Evolutionary conservation across 1,139 yeast species (phyloP), one percentile per base, ranked within the genome.

Genomic region (Nakaseomyces glabratus): DNA sequence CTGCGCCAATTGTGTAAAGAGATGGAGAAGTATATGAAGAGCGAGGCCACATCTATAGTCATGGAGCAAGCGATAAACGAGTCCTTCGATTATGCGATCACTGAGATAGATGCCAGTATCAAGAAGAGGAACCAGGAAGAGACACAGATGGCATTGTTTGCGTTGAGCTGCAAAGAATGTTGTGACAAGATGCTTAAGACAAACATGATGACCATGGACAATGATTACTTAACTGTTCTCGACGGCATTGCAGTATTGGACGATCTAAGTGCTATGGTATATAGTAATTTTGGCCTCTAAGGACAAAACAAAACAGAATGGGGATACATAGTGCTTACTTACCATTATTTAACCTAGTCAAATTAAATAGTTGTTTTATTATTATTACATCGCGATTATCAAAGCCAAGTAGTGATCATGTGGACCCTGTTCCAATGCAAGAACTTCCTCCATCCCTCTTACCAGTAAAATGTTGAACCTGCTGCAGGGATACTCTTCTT

Each of bases 241-340:
- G 74, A 74, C 51, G 65, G 67, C 36, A 63, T 74, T 21, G 76
- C 74, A 17, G 86, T 76, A 42, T 68, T 88, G 42, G 93, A 84
- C 47, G 95, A 86, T 41, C 71, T 88, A 49, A 78, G 94, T 60
- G 96, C 96, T 4, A 71, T 86, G 48, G 90, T 88, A 7, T 88
- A 88, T 57, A 80, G 95, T 21, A 85, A 85, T 54, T 84, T 82
- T 58, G 82, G 76, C 4, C 10, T 17, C 11, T 26, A 12, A 25
- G 16, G n/a, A n/a, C n/a, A n/a, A n/a, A n/a, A n/a, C n/a, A n/a
- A n/a, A n/a, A n/a, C n/a, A n/a, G n/a, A n/a, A n/a, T n/a, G n/a
- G n/a, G n/a, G n/a, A n/a, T n/a, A n/a, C n/a, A n/a, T n/a, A n/a
- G n/a, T n/a, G n/a, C n/a, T n/a, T n/a, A n/a, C n/a, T n/a, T n/a